phyloP scores from a whole-genome alignment of 495 filamentous ascomycete genomes.

The Tuber melanosporum region DNA sequence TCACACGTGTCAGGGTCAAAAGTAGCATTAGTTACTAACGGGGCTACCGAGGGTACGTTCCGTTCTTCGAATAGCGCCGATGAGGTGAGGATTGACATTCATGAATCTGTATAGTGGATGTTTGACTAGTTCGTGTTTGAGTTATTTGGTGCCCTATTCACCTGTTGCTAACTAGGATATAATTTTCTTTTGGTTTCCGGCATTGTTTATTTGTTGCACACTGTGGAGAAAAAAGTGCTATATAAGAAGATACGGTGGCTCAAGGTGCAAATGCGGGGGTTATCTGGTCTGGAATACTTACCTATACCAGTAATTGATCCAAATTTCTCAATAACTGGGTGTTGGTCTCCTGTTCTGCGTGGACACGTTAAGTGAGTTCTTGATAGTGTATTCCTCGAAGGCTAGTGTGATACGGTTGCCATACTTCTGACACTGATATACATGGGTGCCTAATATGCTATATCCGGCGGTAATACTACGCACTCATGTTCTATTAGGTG shows the following conservation, averaged over 20 bases:
- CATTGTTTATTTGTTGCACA: background rate
- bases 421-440: background rate
- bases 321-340: background rate
- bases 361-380: background rate
- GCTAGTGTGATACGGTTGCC: background rate
- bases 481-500: background rate
- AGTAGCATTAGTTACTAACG: background rate
- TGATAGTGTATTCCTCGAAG: background rate
- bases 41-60: conserved; percentile 1
- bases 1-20: background rate
- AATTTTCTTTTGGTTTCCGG: background rate
- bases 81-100: background rate
- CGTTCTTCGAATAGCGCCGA: background rate
- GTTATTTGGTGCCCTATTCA: background rate
- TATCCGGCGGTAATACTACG: background rate
- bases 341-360: background rate
- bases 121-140: background rate
- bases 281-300: background rate
- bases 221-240: background rate
- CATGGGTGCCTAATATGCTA: background rate
- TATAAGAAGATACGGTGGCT: background rate
- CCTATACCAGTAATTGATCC: background rate
- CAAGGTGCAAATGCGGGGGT: background rate
- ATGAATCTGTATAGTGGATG: background rate
- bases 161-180: background rate